Base-by-base conservation (phyloP, 2,329 filamentous ascomycete species). In the Exophiala mesophila region DNA sequence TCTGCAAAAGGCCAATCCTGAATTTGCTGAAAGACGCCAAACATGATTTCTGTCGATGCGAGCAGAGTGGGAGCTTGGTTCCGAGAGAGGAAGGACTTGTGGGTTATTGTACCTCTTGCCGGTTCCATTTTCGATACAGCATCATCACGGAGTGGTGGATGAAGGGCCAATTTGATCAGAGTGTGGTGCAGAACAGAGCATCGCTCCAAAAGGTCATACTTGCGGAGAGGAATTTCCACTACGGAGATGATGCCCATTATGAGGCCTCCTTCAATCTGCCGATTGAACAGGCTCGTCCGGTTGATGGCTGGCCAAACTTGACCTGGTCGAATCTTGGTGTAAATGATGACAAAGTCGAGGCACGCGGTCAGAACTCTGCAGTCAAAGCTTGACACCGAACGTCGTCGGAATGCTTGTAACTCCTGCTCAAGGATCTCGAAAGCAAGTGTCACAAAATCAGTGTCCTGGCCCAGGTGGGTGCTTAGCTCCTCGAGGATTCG, bases 291-390 rank as follows among this genome's bases (percentile, higher is more conserved):
- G 49, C 82, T 80, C 61, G 87, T 94, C 44, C 87, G 80, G 3
- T 83, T 80, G 56, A 98, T 75, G 60, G 90, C 86, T 3, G 90
- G 88, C 89, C 92, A 97, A 4, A 95, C 81, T 46, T 89, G 76
- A 43, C 84, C 85, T 1, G 92, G 90, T 38, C 83, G 78, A n/a
- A 84, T 55, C 7, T 75, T 72, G 18, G 92, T 64, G 13, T 94
- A 68, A 2, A 83, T 79, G 53, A 84, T 77, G 26, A 94, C 69
- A 57, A 97, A 96, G 39, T 88, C 82, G 16, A 89, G 66, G 59
- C 88, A 94, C 17, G 85, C 79, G 35, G 89, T 74, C 2, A 82
- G 72, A 19, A 94, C 72, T 24, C 80, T 77, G 30, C 82, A 66
- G 8, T 79, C 77, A 29, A 81, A 79, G n/a, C 77, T 73, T 26